These are phyloP conservation scores for Malbranchea zuffiana DNA, from an alignment of 2,329 filamentous ascomycete genomes.

Conservation along the genomic window DNA sequence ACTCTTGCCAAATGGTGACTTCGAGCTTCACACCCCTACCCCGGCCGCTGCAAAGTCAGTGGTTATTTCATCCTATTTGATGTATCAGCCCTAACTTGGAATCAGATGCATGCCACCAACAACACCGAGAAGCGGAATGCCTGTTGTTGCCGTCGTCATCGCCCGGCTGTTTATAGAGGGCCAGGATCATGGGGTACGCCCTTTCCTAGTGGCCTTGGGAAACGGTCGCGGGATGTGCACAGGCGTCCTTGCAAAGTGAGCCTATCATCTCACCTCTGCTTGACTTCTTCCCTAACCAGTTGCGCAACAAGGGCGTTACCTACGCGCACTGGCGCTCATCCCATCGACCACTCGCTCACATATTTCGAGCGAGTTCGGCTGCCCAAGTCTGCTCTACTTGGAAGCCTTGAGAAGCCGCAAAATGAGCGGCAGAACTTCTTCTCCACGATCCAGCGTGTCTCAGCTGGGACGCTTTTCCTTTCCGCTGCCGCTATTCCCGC, in stretches of 20 bases:
- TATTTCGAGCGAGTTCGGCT: not conserved
- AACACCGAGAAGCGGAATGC: conserved; percentile 1
- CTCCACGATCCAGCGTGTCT: not conserved
- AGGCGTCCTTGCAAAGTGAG: conserved; percentile 1
- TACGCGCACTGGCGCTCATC: not conserved
- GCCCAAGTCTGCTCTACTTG: conserved; percentile 1
- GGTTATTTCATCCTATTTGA: not conserved
- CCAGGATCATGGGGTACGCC: not conserved
- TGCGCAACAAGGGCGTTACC: not conserved
- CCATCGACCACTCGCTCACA: conserved; percentile 4
- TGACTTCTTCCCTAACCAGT: not conserved
- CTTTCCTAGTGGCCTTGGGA: conserved; percentile 6
- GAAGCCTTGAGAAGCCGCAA: not conserved
- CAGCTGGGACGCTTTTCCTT: conserved; percentile 1
- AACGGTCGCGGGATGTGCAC: conserved; percentile 1
- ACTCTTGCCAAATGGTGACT: conserved; percentile 1
- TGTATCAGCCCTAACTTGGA: not conserved
- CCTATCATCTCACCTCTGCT: not conserved
- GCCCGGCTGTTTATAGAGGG: conserved; percentile 1
- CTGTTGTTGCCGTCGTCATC: conserved; percentile 2
- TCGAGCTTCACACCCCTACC: conserved; percentile 4
- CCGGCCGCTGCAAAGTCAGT: conserved; percentile 5
- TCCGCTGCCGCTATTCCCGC: not conserved
- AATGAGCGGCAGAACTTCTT: conserved; percentile 3
- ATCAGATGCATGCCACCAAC: conserved; percentile 6